phyloP scores from a whole-genome alignment of 371 early-diverging fungal genomes.

The Syncephalis fuscata region DNA sequence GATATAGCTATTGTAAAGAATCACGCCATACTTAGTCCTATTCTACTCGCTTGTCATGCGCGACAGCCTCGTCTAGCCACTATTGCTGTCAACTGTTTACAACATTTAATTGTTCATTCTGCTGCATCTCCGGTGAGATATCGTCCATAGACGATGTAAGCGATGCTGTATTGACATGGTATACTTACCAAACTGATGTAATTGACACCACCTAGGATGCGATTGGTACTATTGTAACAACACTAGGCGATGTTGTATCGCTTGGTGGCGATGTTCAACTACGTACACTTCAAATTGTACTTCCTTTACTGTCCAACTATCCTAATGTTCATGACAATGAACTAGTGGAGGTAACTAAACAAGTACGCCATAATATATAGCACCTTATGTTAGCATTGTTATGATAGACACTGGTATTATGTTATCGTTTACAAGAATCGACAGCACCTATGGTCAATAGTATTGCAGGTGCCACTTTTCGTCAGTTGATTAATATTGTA shows the following conservation, averaged over 20 bases:
- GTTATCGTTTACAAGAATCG: slow-evolving; percentile 74
- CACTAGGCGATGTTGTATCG: slow-evolving; percentile 49
- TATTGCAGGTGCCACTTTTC: slow-evolving; percentile 87
- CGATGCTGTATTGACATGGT: neutral
- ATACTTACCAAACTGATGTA: slow-evolving; percentile 19
- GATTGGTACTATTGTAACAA: slow-evolving; percentile 28
- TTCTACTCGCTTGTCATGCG: slow-evolving; percentile 78
- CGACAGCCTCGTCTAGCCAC: slow-evolving; percentile 69
- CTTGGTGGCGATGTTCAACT: slow-evolving; percentile 74
- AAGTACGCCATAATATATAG: neutral
- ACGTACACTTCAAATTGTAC: slow-evolving; percentile 78
- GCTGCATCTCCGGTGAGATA: slow-evolving; percentile 61
- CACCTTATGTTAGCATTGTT: neutral
- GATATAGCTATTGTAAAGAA: slow-evolving; percentile 57
- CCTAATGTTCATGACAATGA: slow-evolving; percentile 57
- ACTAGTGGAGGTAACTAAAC: slow-evolving; percentile 48
- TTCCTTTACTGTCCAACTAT: slow-evolving; percentile 80
- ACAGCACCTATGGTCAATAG: slow-evolving; percentile 77
- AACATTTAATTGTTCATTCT: slow-evolving; percentile 65
- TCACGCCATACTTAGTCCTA: slow-evolving; percentile 72
- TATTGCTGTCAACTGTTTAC: slow-evolving; percentile 76
- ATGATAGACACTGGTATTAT: slow-evolving; percentile 60
- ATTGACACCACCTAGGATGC: slow-evolving; percentile 6
- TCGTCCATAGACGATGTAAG: neutral
- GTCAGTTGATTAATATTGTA: slow-evolving; percentile 81